Percentiles rank a stretch among this genome's conserved stretches.
Evolutionary conservation across 805 yeast species (phyloP).

Genomic region (Suhomyces canberraensis): DNA sequence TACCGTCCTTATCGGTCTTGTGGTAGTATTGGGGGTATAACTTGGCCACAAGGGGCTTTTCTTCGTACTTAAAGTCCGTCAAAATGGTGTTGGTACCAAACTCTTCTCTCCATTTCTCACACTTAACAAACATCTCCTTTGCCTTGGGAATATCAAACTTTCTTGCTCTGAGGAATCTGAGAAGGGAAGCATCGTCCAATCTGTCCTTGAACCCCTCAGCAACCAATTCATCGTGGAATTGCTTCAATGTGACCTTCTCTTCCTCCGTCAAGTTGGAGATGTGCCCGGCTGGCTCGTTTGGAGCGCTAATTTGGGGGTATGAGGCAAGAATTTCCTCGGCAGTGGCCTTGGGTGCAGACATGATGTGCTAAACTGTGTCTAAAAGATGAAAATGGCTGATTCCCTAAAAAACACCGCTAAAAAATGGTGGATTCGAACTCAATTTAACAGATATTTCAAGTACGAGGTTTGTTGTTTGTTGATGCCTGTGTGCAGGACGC

Average conservation of each 20-base stretch:
- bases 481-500: constrained; percentile 2
- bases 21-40: constrained; percentile 97
- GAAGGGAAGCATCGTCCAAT: constrained; percentile 79
- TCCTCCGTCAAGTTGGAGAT: constrained; percentile 75
- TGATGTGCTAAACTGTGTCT: no score
- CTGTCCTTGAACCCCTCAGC: constrained; percentile 72
- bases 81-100: constrained; percentile 85
- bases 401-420: background rate
- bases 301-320: constrained; percentile 70
- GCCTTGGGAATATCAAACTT: constrained; percentile 84
- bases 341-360: constrained; percentile 3
- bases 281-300: constrained; percentile 64
- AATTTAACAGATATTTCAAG: constrained; percentile 1
- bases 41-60: constrained; percentile 84
- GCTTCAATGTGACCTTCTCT: constrained; percentile 58
- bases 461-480: background rate
- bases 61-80: constrained; percentile 86
- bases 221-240: constrained; percentile 54
- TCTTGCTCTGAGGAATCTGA: constrained; percentile 90
- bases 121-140: constrained; percentile 73
- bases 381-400: background rate
- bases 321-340: constrained; percentile 45
- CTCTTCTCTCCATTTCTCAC: constrained; percentile 89
- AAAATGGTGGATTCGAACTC: background rate
- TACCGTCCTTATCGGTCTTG: constrained; percentile 94